Conservation (phyloP, 306 rosid species). For the Glycyrrhiza uralensis region DNA sequence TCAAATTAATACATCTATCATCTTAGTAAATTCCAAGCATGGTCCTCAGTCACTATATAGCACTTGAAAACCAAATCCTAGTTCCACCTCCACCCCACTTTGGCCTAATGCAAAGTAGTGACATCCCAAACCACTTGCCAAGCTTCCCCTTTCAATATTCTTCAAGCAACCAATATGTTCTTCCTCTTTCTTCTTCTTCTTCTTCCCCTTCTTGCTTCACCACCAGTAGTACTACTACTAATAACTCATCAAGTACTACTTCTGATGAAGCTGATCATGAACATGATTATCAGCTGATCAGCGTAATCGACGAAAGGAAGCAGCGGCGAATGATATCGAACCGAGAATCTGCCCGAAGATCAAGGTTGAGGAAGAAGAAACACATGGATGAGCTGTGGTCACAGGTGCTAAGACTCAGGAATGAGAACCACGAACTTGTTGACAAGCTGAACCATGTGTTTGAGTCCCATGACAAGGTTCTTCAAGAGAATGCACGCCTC, state of each 20-base stretch:
- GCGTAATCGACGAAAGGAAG: slow-evolving; percentile 57
- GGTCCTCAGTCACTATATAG: slow-evolving; percentile 34
- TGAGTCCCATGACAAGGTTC: slow-evolving; percentile 47
- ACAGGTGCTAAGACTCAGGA: slow-evolving; percentile 58
- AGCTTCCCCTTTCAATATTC: slow-evolving; percentile 26
- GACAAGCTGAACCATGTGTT: slow-evolving; percentile 49
- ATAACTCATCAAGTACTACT: slow-evolving; percentile 53
- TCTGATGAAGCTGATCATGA: slow-evolving; percentile 79
- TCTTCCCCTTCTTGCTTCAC: slow-evolving; percentile 41
- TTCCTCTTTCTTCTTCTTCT: slow-evolving; percentile 23
- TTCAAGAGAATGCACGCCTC: slow-evolving; percentile 58
- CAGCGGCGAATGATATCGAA: slow-evolving; percentile 75
- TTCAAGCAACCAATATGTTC: slow-evolving; percentile 24
- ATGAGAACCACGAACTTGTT: slow-evolving; percentile 53
- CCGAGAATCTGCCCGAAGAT: slow-evolving; percentile 74
- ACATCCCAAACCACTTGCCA: slow-evolving; percentile 33
- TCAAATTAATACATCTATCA: no score
- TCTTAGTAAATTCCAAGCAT: slow-evolving; percentile 24
- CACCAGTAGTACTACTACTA: slow-evolving; percentile 12
- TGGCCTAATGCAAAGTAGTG: slow-evolving; percentile 29
- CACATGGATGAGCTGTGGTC: slow-evolving; percentile 75
- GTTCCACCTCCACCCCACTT: slow-evolving; percentile 26
- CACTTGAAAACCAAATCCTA: slow-evolving; percentile 42
- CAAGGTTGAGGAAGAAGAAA: slow-evolving; percentile 76
- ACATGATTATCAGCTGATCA: slow-evolving; percentile 44